Conservation (phyloP, 2,329 filamentous ascomycete species). For the Fusarium neocosmosporiellum region DNA sequence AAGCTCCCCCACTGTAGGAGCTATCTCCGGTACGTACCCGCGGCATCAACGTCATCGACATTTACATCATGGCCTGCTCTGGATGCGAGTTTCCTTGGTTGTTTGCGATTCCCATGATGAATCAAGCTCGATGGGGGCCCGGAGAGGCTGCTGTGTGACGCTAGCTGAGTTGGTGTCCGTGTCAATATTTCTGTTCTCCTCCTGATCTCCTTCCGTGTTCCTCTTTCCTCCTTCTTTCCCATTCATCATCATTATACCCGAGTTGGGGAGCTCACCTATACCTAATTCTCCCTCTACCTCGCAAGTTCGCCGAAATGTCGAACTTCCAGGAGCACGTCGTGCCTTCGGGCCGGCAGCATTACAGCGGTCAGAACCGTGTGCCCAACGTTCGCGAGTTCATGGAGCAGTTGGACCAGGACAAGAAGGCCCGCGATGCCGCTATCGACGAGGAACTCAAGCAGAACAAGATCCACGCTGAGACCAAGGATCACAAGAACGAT, state of each 20-base stretch:
- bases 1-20: conserved; percentile 12
- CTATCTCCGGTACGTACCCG: conserved; percentile 17
- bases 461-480: conserved; percentile 51
- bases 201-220: neutral
- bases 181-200: conserved; percentile 24
- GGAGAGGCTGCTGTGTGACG: conserved; percentile 24
- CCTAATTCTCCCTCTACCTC: conserved; percentile 7
- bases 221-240: neutral
- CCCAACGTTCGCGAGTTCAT: conserved; percentile 90
- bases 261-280: conserved; percentile 19
- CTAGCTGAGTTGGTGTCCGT: conserved; percentile 20
- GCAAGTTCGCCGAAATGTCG: conserved; percentile 44
- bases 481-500: conserved; percentile 56
- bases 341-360: conserved; percentile 71
- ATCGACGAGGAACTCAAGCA: conserved; percentile 69
- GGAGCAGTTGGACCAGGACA: conserved; percentile 80
- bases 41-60: conserved; percentile 41
- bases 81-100: conserved; percentile 27
- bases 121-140: conserved; percentile 17
- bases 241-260: neutral
- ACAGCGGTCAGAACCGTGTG: conserved; percentile 84
- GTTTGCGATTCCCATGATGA: conserved; percentile 35
- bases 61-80: conserved; percentile 29
- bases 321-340: conserved; percentile 53
- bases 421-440: conserved; percentile 77